Conservation (phyloP, 345 rosid genomes). For the Adansonia digitata region DNA sequence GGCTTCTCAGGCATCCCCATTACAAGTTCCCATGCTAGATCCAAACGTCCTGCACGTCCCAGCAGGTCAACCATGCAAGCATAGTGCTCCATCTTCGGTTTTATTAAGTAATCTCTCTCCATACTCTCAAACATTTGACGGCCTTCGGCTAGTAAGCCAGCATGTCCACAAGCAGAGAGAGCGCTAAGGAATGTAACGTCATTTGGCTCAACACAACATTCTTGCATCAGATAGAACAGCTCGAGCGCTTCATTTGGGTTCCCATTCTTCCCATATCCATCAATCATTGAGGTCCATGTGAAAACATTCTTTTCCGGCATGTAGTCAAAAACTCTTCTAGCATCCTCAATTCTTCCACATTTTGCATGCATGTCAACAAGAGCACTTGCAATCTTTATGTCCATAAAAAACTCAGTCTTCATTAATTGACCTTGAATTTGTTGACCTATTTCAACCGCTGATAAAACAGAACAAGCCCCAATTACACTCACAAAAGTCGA, state of each 20-base stretch:
- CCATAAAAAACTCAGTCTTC: constrained; percentile 42
- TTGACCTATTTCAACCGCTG: constrained; percentile 56
- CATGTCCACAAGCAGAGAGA: constrained; percentile 81
- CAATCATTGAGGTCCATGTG: constrained; percentile 95
- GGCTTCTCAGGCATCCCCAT: constrained; percentile 63
- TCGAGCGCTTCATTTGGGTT: constrained; percentile 62
- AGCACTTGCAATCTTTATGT: constrained; percentile 82
- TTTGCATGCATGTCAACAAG: constrained; percentile 87
- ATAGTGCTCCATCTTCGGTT: constrained; percentile 87
- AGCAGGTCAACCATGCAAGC: constrained; percentile 90
- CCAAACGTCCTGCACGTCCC: constrained; percentile 72
- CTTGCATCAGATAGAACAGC: constrained; percentile 56
- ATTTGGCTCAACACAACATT: constrained; percentile 48
- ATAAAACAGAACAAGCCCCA: constrained; percentile 76
- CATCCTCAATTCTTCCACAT: constrained; percentile 67
- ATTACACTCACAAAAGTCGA: constrained; percentile 77
- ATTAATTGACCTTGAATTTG: constrained; percentile 71
- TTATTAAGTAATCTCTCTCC: constrained; percentile 60
- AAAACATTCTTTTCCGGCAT: constrained; percentile 73
- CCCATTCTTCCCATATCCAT: constrained; percentile 93
- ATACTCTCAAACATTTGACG: constrained; percentile 67
- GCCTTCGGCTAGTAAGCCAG: constrained; percentile 69
- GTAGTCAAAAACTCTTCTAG: constrained; percentile 48
- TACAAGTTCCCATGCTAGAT: constrained; percentile 58
- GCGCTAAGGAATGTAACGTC: constrained; percentile 84